A percentile compares a stretch with the other conserved stretches of the same genome.
phyloP scores from a whole-genome alignment of 1,139 yeast genomes.

The Candida frijolesensis region DNA sequence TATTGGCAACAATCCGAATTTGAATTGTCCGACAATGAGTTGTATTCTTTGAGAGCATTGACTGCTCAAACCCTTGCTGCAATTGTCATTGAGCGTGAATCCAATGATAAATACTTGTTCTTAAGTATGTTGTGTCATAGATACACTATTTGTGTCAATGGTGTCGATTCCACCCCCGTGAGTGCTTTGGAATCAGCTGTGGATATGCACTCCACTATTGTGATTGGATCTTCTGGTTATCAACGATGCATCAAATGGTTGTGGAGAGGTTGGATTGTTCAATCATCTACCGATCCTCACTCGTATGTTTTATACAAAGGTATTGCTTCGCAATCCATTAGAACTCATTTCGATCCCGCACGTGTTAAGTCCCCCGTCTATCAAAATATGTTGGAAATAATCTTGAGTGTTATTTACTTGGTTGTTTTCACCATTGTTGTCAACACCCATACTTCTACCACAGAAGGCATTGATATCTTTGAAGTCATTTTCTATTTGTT shows the following conservation, averaged over 20 bases:
- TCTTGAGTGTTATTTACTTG: conserved; percentile 67
- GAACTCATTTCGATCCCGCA: conserved; percentile 78
- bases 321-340: conserved; percentile 55
- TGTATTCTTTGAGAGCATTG: conserved; percentile 60
- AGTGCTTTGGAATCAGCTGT: conserved; percentile 84
- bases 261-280: conserved; percentile 93
- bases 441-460: conserved; percentile 45
- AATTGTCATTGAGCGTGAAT: conserved; percentile 60
- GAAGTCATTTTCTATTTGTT: conserved; percentile 66
- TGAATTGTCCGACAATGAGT: conserved; percentile 69
- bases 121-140: conserved; percentile 79
- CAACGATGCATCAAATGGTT: conserved; percentile 88
- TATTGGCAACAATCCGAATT: conserved; percentile 59
- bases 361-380: conserved; percentile 83
- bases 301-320: conserved; percentile 67
- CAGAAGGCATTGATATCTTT: conserved; percentile 35
- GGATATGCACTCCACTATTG: conserved; percentile 78
- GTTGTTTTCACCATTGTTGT: conserved; percentile 64
- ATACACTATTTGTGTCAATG: conserved; percentile 66
- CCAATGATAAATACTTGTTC: conserved; percentile 66
- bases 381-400: conserved; percentile 72
- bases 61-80: conserved; percentile 78
- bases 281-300: conserved; percentile 69
- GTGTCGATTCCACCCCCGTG: conserved; percentile 60
- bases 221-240: conserved; percentile 78